Evolutionary conservation across 345 rosid species (phyloP), one percentile per base, ranked within the genome.

Genomic region (Salix viminalis): DNA sequence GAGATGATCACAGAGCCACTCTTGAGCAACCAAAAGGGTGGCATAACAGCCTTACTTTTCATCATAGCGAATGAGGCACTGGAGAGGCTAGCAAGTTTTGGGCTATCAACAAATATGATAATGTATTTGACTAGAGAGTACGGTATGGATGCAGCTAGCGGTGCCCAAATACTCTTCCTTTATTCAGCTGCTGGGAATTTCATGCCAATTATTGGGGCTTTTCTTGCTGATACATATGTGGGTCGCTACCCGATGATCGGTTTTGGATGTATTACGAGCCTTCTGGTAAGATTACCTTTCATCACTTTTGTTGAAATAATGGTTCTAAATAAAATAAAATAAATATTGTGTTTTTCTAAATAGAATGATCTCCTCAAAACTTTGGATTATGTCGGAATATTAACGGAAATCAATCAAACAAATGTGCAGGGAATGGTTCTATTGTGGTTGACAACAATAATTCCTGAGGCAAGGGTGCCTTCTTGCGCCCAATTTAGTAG

Each of bases 171-270:
- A 19, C 58, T 91, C 30, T 85, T 87, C 80, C 6, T 89, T 67
- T 90, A 96, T 90, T 84, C 88, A 4, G 91, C 94, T 18, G 89
- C 87, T 41, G 70, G 83, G 70, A 83, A 82, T 78, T 86, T 91
- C 77, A 70, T 79, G 18, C 96, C 97, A n/a, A 58, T 86, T 28
- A 1, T 89, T 28, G 91, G 90, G 19, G 94, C 94, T 12, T 79
- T 93, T 58, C 71, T 89, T 10, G 91, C 92, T 2, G 96, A 93
- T 83, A 91, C 93, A 73, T 91, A 69, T 65, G 54, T 87, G 9
- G 97, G 96, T 61, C 90, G 91, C 5, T 89, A 69, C 79, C 70
- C 61, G 2, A 89, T 86, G 72, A 87, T 93, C 73, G 90, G 87
- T 0, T 76, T 81, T 41, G 96, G 94, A 11, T 88, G 85, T 73